Evolutionary conservation across 106 monocot species (phyloP).

Genomic region (Dactylorhiza incarnata): DNA sequence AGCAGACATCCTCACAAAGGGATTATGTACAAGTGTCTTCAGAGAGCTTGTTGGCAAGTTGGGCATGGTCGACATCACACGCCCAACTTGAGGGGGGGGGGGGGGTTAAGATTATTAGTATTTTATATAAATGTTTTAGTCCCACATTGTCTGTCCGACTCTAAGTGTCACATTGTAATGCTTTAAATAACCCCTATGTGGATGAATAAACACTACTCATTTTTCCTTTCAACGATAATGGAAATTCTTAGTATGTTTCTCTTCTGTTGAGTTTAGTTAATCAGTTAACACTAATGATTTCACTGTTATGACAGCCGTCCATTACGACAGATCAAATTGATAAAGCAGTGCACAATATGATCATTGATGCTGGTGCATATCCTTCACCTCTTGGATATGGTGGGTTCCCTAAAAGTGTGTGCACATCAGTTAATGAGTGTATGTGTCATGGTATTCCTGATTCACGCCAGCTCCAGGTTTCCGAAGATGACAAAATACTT

Average conservation of each 20-base stretch:
- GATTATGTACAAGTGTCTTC: too few species aligned
- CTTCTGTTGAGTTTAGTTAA: constrained; percentile 1
- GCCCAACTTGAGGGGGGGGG: too few species aligned
- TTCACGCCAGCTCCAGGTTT: constrained; percentile 82
- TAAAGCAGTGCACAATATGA: constrained; percentile 94
- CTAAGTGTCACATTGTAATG: too few species aligned
- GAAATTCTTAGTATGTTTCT: constrained; percentile 3
- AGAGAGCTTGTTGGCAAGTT: too few species aligned
- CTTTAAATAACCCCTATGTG: too few species aligned
- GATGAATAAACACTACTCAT: too few species aligned
- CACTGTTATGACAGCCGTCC: constrained; percentile 60
- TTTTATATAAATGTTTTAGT: too few species aligned
- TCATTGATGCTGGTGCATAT: constrained; percentile 88
- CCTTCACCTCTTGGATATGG: constrained; percentile 94
- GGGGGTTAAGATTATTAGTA: too few species aligned
- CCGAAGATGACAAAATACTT: constrained; percentile 4
- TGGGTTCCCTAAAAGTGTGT: constrained; percentile 90
- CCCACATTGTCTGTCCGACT: too few species aligned
- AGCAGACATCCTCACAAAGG: too few species aligned
- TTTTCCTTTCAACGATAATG: neutral
- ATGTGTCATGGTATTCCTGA: constrained; percentile 98
- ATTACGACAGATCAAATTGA: constrained; percentile 99
- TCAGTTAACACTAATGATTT: neutral
- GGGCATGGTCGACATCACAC: too few species aligned
- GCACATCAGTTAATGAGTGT: constrained; percentile 97